Evolutionary conservation across 129 eudicot species (phyloP).

Genomic region (Pseudognaphalium luteoalbum): DNA sequence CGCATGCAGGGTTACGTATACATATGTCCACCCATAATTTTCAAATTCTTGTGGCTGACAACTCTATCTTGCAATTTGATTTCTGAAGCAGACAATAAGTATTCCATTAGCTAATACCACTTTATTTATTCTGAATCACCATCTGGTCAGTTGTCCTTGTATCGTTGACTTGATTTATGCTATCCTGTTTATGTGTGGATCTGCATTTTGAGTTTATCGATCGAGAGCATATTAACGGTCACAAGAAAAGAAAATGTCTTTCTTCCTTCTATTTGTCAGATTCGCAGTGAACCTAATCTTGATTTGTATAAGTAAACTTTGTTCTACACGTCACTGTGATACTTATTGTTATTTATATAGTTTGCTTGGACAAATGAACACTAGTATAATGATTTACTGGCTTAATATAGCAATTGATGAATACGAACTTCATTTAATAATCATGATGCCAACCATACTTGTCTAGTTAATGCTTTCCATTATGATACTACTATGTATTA

Average conservation of each 20-base stretch:
- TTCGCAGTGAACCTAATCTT: neutral
- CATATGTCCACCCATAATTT: neutral
- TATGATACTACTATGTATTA: neutral
- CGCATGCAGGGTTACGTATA: neutral
- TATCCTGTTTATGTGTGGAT: neutral
- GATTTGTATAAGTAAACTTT: neutral
- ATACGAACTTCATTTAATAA: neutral
- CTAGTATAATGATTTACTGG: neutral
- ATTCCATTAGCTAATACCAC: neutral
- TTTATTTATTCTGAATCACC: neutral
- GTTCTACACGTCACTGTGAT: constrained; percentile 1
- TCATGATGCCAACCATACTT: neutral
- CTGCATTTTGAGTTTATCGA: neutral
- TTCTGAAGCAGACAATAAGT: neutral
- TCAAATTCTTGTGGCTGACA: neutral
- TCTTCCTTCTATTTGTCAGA: neutral
- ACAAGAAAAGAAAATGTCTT: neutral
- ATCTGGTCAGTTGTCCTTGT: neutral
- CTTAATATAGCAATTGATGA: neutral
- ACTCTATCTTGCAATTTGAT: neutral
- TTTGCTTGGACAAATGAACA: neutral
- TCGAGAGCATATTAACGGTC: constrained; percentile 15
- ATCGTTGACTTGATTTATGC: neutral
- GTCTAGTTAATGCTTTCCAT: neutral
- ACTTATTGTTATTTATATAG: neutral